Evolutionary conservation across 345 rosid genomes (phyloP).

Genomic region (Linum lewisii): DNA sequence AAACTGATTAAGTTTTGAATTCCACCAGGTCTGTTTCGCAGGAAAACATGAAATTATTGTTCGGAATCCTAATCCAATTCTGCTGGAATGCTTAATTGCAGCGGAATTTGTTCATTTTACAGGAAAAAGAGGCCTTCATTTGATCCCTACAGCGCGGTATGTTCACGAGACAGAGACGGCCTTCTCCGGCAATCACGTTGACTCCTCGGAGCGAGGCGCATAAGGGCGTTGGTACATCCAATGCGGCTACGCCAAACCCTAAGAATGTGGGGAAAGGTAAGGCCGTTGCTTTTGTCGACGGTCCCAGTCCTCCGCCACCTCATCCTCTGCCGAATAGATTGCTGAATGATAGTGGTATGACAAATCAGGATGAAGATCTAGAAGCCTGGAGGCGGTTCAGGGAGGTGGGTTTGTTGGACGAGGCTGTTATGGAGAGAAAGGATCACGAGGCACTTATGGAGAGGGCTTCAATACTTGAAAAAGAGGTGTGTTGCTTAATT

Average conservation of each 20-base stretch:
- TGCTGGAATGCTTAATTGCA: too few relatives aligned
- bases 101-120: too few relatives aligned
- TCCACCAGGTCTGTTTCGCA: too few relatives aligned
- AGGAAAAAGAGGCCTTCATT: too few relatives aligned
- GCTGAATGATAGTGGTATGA: constrained; percentile 20
- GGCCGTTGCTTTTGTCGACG: constrained; percentile 38
- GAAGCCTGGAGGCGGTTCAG: constrained; percentile 73
- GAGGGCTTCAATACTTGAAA: constrained; percentile 51
- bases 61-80: too few relatives aligned
- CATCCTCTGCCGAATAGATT: constrained; percentile 40
- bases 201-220: constrained; percentile 32
- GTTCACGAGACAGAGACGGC: constrained; percentile 58
- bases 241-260: constrained; percentile 18
- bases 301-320: constrained; percentile 14
- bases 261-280: constrained; percentile 45
- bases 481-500: constrained; percentile 35
- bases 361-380: constrained; percentile 19
- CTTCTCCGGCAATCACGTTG: constrained; percentile 23
- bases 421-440: constrained; percentile 52
- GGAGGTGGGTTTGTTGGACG: constrained; percentile 75
- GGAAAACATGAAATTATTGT: too few relatives aligned
- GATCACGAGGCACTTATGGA: constrained; percentile 58
- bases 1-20: too few relatives aligned
- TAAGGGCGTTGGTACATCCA: constrained; percentile 7
- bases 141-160: constrained; percentile 17